A percentile compares a stretch with the other conserved stretches of the same genome.
phyloP scores from a whole-genome alignment of 2,329 filamentous ascomycete species.

The Neodidymelliopsis sp. region DNA sequence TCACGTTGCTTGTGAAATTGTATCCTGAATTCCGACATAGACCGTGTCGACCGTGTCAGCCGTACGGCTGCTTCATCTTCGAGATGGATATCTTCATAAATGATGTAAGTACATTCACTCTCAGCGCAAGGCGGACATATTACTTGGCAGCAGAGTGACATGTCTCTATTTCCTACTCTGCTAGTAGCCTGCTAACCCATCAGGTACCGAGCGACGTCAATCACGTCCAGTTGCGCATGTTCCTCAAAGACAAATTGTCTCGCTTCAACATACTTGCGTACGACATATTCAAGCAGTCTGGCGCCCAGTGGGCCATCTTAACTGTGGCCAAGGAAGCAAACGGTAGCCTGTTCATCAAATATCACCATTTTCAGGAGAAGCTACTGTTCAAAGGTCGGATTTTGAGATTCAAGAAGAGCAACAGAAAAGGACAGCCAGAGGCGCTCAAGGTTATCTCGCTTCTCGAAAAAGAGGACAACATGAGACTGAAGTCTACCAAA shows the following conservation, averaged over 20 bases:
- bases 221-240: conserved; percentile 51
- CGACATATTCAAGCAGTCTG: conserved; percentile 53
- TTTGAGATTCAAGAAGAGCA: conserved; percentile 26
- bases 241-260: conserved; percentile 50
- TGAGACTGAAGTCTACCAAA: conserved; percentile 21
- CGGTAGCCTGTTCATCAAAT: conserved; percentile 54
- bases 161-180: background rate
- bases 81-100: conserved; percentile 38
- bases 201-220: conserved; percentile 53
- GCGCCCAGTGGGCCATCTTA: conserved; percentile 50
- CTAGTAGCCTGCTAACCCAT: background rate
- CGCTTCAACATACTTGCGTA: conserved; percentile 52
- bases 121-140: background rate
- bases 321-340: conserved; percentile 54
- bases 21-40: background rate
- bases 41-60: background rate
- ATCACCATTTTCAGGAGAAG: conserved; percentile 36
- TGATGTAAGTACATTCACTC: conserved; percentile 23
- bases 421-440: conserved; percentile 33
- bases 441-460: conserved; percentile 33
- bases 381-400: conserved; percentile 19
- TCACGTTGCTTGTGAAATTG: no score
- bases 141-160: background rate
- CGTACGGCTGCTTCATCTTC: no score
- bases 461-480: conserved; percentile 31